A percentile compares a stretch with the other conserved stretches of the same genome.
phyloP scores from a whole-genome alignment of 2,329 filamentous ascomycete species.

The Diaporthe caulivora region DNA sequence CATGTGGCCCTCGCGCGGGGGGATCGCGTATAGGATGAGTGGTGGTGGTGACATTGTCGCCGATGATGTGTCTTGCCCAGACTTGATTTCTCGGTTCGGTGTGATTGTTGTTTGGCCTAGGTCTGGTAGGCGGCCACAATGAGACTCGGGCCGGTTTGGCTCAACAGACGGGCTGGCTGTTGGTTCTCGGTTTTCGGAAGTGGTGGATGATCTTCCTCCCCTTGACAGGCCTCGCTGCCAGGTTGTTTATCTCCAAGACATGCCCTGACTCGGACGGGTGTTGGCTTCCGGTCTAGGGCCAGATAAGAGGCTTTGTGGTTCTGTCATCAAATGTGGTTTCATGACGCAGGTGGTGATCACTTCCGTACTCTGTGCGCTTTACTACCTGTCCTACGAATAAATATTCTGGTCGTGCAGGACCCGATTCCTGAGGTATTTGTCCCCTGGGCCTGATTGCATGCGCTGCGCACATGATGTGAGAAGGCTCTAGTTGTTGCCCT shows the following conservation, averaged over 20 bases:
- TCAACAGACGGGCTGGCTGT: neutral
- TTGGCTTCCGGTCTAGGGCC: neutral
- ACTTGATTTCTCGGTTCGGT: neutral
- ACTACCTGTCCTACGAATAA: neutral
- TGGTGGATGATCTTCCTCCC: neutral
- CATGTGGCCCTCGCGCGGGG: conserved; percentile 34
- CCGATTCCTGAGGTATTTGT: neutral
- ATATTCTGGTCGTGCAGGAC: neutral
- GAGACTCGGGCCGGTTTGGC: too few species aligned
- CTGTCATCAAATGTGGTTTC: neutral
- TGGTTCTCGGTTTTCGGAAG: neutral
- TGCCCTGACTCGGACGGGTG: conserved; percentile 8
- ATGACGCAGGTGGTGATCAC: neutral
- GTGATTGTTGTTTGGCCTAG: too few species aligned
- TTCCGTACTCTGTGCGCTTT: neutral
- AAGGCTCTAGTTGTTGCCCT: neutral
- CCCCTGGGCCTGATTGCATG: neutral
- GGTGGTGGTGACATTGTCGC: conserved; percentile 8
- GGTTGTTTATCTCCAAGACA: neutral
- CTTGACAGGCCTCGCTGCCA: neutral
- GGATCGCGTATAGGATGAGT: conserved; percentile 30
- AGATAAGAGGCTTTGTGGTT: neutral
- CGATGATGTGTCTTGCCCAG: neutral
- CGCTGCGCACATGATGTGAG: neutral
- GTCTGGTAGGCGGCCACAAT: too few species aligned